Conservation (phyloP, 768 basidiomycete species). For the Gloeopeniophorella convolvens region DNA sequence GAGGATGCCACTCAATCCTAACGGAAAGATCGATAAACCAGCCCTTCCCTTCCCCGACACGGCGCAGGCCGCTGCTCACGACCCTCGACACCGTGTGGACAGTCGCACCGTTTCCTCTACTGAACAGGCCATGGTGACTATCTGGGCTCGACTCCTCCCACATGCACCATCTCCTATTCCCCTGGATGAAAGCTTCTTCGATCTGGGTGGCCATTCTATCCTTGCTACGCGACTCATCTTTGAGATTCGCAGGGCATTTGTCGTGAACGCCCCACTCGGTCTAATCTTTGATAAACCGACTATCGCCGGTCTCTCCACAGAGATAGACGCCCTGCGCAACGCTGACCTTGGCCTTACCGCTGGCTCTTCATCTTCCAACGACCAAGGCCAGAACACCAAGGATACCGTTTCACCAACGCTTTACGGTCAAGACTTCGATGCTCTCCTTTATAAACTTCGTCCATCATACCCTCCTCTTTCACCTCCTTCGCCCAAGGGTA, state of each 20-base stretch:
- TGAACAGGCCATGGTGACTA: constrained; percentile 71
- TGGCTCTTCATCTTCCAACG: constrained; percentile 20
- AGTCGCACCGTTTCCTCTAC: constrained; percentile 51
- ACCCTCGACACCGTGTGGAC: constrained; percentile 31
- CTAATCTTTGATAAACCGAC: constrained; percentile 91
- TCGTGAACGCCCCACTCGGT: constrained; percentile 85
- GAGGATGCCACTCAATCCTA: constrained; percentile 97
- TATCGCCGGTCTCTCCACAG: constrained; percentile 64
- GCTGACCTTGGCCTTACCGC: constrained; percentile 72
- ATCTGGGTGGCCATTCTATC: constrained; percentile 97
- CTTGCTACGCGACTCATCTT: constrained; percentile 96
- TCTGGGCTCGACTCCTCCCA: constrained; percentile 82
- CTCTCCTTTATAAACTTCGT: constrained; percentile 51
- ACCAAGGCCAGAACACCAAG: neutral
- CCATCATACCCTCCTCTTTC: constrained; percentile 57
- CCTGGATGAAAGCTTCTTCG: constrained; percentile 93
- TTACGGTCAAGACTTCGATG: constrained; percentile 69
- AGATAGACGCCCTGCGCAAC: constrained; percentile 68
- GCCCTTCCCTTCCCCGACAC: constrained; percentile 98
- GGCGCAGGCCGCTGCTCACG: constrained; percentile 49
- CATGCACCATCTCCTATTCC: constrained; percentile 73
- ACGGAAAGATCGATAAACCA: constrained; percentile 98
- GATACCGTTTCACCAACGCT: neutral
- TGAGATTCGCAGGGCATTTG: constrained; percentile 88
- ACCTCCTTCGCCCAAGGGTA: constrained; percentile 43